Base-by-base conservation (phyloP, 2,329 filamentous ascomycete species). In the Aspergillus novofumigatus region DNA sequence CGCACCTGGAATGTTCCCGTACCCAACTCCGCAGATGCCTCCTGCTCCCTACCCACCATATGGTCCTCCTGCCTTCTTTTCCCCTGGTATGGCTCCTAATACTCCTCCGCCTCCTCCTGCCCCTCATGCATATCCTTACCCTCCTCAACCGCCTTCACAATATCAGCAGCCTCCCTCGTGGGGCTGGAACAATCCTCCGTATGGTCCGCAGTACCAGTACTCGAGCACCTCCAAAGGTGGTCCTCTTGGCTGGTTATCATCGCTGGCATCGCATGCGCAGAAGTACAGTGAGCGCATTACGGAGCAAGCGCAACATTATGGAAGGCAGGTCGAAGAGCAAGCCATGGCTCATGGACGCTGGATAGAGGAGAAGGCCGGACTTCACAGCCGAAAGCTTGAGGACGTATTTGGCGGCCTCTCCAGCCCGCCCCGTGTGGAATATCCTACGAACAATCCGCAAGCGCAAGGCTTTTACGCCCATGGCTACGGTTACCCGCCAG, bases 261-360 rank as follows among this genome's bases (percentile, higher is more conserved):
- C 69, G 7, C 55, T 77, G 11, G 69, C 70, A 47, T 66, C 69
- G 3, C 70, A 74, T 49, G 73, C 74, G 9, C 71, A 76, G 54
- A 72, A 74, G 52, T 76, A 76, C 45, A 73, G 73, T 3, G 72
- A 75, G 49, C 71, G 72, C 9, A 68, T 75, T 25, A 63, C 65
- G 14, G 68, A 73, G 51, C 72, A 74, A 55, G 73, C 73, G 5
- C 66, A 72, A 52, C 61, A 72, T 51, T 75, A 74, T 58, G 69
- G 73, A 29, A 63, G 70, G 32, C 67, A 72, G 56, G 69, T 76
- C 1, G 74, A 77, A 62, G 70, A 74, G 45, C 72, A 71, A 35
- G 75, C 74, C 6, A 59, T 72, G 54, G 67, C 71, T 3, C 71
- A 70, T 60, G 71, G 70, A 35, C 67, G 69, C 10, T 74, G 73